Base-by-base conservation (phyloP, 208 protist genomes). In the Trypanosoma avium region DNA sequence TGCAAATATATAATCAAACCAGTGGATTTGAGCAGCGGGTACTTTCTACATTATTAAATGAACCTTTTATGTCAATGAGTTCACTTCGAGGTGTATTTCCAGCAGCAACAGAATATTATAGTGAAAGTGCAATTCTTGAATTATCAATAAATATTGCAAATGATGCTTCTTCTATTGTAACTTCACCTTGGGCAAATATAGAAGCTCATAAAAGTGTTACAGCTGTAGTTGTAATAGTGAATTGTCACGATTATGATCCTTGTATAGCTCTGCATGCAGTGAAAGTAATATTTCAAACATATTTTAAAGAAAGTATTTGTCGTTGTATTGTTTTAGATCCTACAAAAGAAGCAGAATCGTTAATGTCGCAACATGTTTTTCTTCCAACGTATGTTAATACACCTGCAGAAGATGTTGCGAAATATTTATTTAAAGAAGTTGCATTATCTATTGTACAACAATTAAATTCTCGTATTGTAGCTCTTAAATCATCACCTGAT, bases 141-240 rank as follows among this genome's bases (percentile, higher is more conserved):
- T 49, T 96, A 38, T 70, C 58, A 4, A 53, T 73, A 4, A 38
- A 29, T 6, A 36, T 73, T 9, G 60, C 67, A 24, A 73, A 57
- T 22, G 26, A 88, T 47, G 67, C 64, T 15, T 71, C 71, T 26
- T 74, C 87, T 35, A 42, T 87, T 35, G 78, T 71, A 26, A 70
- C 86, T 0, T 92, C 86, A 5, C 70, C 81, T 10, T 96, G 84
- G 83, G 86, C 88, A 27, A 81, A 88, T 46, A 79, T 96, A 70
- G 86, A 96, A 42, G 61, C 64, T 4, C 81, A 89, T 40, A 77
- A 73, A 45, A 61, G 62, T 24, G 69, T 77, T 1, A 49, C 73
- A 3, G 82, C 77, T 4, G 86, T 93, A 3, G 43, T 96, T 2
- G 82, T 92, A 0, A 81, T 96, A 0, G 56, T 92, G 0, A 86